These are phyloP conservation scores for Lentinula sp. DNA, from an alignment of 768 basidiomycete genomes.

Conservation along the genomic window DNA sequence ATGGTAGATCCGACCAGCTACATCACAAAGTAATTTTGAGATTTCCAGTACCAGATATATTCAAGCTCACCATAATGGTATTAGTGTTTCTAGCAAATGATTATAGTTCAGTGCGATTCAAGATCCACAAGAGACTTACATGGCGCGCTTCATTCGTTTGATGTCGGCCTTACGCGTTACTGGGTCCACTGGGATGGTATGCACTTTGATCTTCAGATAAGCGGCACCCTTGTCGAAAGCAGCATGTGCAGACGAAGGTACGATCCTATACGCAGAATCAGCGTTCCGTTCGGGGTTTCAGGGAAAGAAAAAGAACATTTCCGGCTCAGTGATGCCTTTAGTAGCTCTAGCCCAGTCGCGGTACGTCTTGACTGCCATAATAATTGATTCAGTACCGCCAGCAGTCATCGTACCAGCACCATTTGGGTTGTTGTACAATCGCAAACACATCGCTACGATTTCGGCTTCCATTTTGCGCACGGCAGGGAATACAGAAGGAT, in stretches of 20 bases:
- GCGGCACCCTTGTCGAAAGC: conserved; percentile 92
- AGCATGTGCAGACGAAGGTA: conserved; percentile 83
- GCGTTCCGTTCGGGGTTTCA: too few species aligned
- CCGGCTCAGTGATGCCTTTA: conserved; percentile 87
- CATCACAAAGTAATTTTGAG: neutral
- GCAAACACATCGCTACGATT: conserved; percentile 81
- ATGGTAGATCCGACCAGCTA: conserved; percentile 82
- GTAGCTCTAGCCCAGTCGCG: conserved; percentile 84
- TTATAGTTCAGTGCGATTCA: conserved; percentile 6
- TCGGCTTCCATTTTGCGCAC: conserved; percentile 97
- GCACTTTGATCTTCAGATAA: conserved; percentile 88
- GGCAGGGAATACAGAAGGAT: conserved; percentile 90
- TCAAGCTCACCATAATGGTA: conserved; percentile 68
- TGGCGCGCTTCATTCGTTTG: conserved; percentile 74
- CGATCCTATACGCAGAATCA: conserved; percentile 43
- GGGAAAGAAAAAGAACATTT: conserved; percentile 53
- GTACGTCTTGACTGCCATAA: conserved; percentile 94
- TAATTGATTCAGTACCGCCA: conserved; percentile 93
- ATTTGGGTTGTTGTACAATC: conserved; percentile 76
- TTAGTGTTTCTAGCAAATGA: conserved; percentile 62
- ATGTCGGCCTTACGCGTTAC: conserved; percentile 75
- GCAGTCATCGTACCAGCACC: conserved; percentile 92
- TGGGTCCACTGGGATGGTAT: conserved; percentile 76
- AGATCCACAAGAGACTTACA: conserved; percentile 45
- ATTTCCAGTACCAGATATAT: neutral